Evolutionary conservation across 306 rosid species (phyloP).

Genomic region (Prunus mongolica): DNA sequence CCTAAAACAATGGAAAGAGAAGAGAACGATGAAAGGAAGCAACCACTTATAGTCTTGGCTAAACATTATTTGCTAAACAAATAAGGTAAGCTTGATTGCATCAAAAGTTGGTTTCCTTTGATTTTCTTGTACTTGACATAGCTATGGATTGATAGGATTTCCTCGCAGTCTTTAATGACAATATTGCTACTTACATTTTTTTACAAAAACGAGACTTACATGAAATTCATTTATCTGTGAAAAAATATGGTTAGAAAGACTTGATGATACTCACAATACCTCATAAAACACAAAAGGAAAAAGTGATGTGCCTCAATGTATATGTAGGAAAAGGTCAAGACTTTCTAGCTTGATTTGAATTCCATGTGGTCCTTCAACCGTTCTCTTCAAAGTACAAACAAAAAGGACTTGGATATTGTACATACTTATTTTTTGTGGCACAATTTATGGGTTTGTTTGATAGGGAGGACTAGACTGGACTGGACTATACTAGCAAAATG

Average conservation of each 20-base stretch:
- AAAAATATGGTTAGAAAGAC: too few relatives aligned
- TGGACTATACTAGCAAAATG: too few relatives aligned
- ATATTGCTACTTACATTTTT: too few relatives aligned
- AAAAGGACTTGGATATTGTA: background rate
- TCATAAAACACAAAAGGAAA: background rate
- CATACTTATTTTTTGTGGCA: background rate
- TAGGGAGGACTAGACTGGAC: too few relatives aligned
- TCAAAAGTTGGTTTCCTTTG: background rate
- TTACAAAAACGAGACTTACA: too few relatives aligned
- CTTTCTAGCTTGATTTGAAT: background rate
- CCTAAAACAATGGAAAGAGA: background rate
- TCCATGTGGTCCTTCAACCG: background rate
- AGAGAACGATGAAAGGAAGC: background rate
- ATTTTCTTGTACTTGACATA: background rate
- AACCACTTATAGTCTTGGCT: background rate
- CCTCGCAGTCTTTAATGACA: too few relatives aligned
- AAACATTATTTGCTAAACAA: background rate
- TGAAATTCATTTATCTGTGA: too few relatives aligned
- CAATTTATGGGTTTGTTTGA: too few relatives aligned
- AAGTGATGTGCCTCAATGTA: background rate
- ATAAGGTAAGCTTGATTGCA: background rate
- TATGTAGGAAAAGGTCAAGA: background rate
- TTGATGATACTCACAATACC: background rate
- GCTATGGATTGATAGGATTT: too few relatives aligned
- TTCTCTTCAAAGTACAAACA: background rate